A percentile compares a stretch with the other conserved stretches of the same genome.
These are phyloP conservation scores for Dactylonectria estremocensis DNA, from an alignment of 2,329 filamentous ascomycete genomes.

Conservation along the genomic window DNA sequence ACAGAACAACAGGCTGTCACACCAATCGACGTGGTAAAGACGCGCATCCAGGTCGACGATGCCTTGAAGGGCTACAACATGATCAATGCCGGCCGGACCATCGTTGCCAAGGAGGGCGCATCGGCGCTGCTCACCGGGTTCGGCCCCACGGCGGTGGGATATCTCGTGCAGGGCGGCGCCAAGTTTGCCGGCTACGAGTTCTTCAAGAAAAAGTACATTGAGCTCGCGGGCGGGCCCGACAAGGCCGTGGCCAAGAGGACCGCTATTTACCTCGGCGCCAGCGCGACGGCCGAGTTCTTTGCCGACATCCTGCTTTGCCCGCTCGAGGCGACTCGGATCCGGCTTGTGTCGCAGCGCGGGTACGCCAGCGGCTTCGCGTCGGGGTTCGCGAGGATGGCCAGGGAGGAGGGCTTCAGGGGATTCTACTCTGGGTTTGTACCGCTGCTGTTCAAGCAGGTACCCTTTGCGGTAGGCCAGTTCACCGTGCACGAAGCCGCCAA, in stretches of 20 bases:
- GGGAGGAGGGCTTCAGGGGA: conserved; percentile 82
- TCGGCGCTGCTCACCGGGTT: conserved; percentile 86
- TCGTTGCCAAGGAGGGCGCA: conserved; percentile 84
- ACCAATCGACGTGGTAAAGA: conserved; percentile 83
- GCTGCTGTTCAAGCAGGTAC: conserved; percentile 89
- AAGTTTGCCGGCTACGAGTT: conserved; percentile 95
- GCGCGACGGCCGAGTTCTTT: conserved; percentile 79
- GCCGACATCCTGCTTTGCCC: conserved; percentile 90
- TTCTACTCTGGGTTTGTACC: conserved; percentile 95
- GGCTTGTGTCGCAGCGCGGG: conserved; percentile 85
- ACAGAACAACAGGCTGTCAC: conserved; percentile 62
- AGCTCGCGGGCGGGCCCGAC: conserved; percentile 71
- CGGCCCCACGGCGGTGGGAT: conserved; percentile 88
- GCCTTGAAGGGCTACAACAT: conserved; percentile 87
- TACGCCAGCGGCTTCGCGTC: conserved; percentile 81
- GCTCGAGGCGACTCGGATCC: conserved; percentile 85
- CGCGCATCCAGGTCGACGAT: conserved; percentile 91
- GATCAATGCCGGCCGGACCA: conserved; percentile 83
- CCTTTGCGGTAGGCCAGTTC: conserved; percentile 96
- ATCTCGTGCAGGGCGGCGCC: conserved; percentile 90
- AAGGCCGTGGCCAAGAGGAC: conserved; percentile 62
- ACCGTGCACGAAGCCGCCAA: conserved; percentile 92
- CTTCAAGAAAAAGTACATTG: conserved; percentile 92
- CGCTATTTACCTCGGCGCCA: conserved; percentile 80
- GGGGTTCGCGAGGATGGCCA: conserved; percentile 82